Percentiles rank a stretch among this genome's conserved stretches.
Conservation (phyloP, 1,284 basidiomycete genomes). For the Cryptococcus depauperatus region DNA sequence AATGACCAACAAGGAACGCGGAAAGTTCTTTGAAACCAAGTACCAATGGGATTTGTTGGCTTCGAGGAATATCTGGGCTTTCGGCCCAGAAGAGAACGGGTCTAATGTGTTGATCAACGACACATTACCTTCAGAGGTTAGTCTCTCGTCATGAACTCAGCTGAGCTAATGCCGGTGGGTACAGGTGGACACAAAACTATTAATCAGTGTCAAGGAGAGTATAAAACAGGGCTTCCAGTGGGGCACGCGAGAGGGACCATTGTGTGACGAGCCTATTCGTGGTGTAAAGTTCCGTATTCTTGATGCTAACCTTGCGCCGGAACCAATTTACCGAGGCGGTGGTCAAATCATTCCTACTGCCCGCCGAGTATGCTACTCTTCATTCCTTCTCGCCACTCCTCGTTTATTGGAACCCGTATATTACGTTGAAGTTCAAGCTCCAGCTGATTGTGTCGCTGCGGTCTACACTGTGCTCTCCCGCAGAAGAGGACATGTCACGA, state of each 20-base stretch:
- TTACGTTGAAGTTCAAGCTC: constrained; percentile 95
- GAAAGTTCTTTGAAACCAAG: constrained; percentile 87
- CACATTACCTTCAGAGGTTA: constrained; percentile 84
- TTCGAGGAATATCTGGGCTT: constrained; percentile 98
- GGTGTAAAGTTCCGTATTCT: constrained; percentile 96
- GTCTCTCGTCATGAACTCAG: constrained; percentile 4
- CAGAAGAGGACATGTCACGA: constrained; percentile 93
- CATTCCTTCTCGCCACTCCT: constrained; percentile 76
- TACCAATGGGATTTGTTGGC: constrained; percentile 98
- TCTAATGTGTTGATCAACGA: constrained; percentile 93
- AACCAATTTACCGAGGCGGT: constrained; percentile 94
- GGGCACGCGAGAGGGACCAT: constrained; percentile 92
- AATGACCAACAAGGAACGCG: constrained; percentile 86
- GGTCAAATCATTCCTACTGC: constrained; percentile 75
- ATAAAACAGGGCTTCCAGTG: constrained; percentile 99
- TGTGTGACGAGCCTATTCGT: constrained; percentile 98
- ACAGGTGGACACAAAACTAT: constrained; percentile 83
- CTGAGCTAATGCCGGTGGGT: constrained; percentile 1
- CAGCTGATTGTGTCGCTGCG: constrained; percentile 94
- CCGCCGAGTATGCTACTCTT: constrained; percentile 94
- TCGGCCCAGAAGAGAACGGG: constrained; percentile 91
- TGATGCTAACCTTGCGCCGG: constrained; percentile 81
- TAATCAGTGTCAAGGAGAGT: constrained; percentile 83
- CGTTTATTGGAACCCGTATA: constrained; percentile 94
- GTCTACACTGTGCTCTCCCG: constrained; percentile 96